Percentiles rank a stretch among this genome's conserved stretches.
These are phyloP conservation scores for Phytopythium boreale DNA, from an alignment of 352 stramenopile species.

Conservation along the genomic window DNA sequence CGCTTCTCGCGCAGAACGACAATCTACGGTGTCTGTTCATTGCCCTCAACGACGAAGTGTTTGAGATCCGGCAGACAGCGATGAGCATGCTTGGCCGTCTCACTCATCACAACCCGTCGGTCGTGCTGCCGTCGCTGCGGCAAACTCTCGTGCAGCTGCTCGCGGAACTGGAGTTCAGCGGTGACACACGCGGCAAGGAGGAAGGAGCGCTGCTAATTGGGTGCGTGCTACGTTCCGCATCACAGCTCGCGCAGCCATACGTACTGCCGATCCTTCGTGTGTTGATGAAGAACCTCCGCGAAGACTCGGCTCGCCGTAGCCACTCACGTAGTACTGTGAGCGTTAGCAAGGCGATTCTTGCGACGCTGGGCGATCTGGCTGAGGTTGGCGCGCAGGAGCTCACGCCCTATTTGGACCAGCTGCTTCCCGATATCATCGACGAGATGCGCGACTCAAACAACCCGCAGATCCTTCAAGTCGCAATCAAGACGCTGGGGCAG, in stretches of 20 bases:
- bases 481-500: constrained; percentile 83
- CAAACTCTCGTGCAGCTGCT: constrained; percentile 87
- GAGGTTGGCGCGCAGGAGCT: constrained; percentile 77
- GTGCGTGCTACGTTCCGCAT: constrained; percentile 74
- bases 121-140: constrained; percentile 74
- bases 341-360: constrained; percentile 83
- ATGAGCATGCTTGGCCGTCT: constrained; percentile 86
- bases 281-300: constrained; percentile 85
- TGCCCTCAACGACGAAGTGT: constrained; percentile 83
- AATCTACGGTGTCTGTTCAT: constrained; percentile 87
- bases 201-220: constrained; percentile 80
- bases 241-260: constrained; percentile 78
- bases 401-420: constrained; percentile 77
- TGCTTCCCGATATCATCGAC: constrained; percentile 86
- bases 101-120: constrained; percentile 83
- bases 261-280: constrained; percentile 83
- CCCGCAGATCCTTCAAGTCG: constrained; percentile 80
- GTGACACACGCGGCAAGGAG: constrained; percentile 77
- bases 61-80: constrained; percentile 85
- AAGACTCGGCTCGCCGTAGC: constrained; percentile 68
- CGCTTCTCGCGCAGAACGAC: constrained; percentile 74
- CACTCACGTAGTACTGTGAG: constrained; percentile 74
- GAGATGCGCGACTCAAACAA: constrained; percentile 86
- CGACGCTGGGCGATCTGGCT: constrained; percentile 76
- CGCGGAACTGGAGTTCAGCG: constrained; percentile 83